Base-by-base conservation (phyloP, 768 basidiomycete genomes). In the Rossbeevera mucosa region DNA sequence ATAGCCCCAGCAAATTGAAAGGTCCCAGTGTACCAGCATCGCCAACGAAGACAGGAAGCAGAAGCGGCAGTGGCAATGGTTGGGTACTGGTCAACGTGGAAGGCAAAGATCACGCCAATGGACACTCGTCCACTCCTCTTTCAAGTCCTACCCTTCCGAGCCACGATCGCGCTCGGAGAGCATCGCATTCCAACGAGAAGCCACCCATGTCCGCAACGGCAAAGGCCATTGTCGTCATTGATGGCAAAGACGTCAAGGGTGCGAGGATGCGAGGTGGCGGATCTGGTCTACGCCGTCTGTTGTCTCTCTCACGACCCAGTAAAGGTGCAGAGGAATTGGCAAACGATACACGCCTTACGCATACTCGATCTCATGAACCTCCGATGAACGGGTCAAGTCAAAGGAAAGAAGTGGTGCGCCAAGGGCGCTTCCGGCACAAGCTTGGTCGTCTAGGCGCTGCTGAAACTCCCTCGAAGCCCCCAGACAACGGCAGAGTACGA, bases 31-130 rank as follows among this genome's bases (percentile, higher is more conserved):
- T 58, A 22, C 71, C 59, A 16, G 64, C 59, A 12, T 71, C 70
- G 28, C 68, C 70, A 30, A 70, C 61, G 44, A 66, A 72, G 59
- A 60, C 71, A 38, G 68, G 63, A 24, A 63, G 60, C 47, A 58
- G 62, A 52, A 70, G 69, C 44, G 71, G 71, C 38, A 74, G 71
- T 41, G 76, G 77, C 14, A 71, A 80, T 59, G 83, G 83, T 22
- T 85, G 83, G 83, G 83, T 85, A 2, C 69, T 85, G 22, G 79
- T 85, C 31, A 85, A 82, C 47, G 77, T 85, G 14, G 82, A 82
- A 53, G 73, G 75, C 26, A 68, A 70, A 55, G 68, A 66, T 46
- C 72, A 67, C 41, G 52, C 47, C 41, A 59, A 57, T 31, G 61
- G 58, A 36, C 64, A 68, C 29, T 52, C 53, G 7, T 43, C 62